Evolutionary conservation across 768 basidiomycete genomes (phyloP).

Genomic region (Roridomyces roridus): DNA sequence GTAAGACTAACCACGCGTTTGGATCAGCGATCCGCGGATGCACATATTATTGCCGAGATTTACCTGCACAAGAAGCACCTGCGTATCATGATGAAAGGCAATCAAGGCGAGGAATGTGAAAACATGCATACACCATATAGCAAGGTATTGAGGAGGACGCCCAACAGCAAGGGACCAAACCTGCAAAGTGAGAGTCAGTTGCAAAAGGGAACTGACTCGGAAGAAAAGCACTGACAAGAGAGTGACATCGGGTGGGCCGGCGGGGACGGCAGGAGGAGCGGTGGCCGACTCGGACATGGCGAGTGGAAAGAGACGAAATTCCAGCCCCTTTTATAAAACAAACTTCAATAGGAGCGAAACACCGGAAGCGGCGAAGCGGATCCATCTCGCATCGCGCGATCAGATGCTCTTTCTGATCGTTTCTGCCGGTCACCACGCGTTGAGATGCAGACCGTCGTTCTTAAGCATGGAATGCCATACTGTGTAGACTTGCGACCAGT

Average conservation of each 20-base stretch:
- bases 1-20: conserved; percentile 9
- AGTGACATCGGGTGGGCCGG: conserved; percentile 13
- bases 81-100: background rate
- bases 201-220: background rate
- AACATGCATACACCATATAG: conserved; percentile 10
- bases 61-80: conserved; percentile 14
- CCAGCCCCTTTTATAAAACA: too few species aligned
- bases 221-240: background rate
- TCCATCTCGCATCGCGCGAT: too few species aligned
- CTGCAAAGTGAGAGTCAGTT: background rate
- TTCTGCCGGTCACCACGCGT: too few species aligned
- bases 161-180: conserved; percentile 16
- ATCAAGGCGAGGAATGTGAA: background rate
- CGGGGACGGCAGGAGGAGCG: background rate
- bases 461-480: too few species aligned
- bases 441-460: too few species aligned
- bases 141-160: conserved; percentile 15
- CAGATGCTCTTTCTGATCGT: too few species aligned
- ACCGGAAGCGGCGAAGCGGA: too few species aligned
- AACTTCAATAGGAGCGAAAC: too few species aligned
- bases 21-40: background rate
- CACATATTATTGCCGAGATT: too few species aligned
- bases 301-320: too few species aligned
- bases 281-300: too few species aligned
- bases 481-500: too few species aligned